These are phyloP conservation scores for Acer yangbiense DNA, from an alignment of 345 rosid genomes.

Conservation along the genomic window DNA sequence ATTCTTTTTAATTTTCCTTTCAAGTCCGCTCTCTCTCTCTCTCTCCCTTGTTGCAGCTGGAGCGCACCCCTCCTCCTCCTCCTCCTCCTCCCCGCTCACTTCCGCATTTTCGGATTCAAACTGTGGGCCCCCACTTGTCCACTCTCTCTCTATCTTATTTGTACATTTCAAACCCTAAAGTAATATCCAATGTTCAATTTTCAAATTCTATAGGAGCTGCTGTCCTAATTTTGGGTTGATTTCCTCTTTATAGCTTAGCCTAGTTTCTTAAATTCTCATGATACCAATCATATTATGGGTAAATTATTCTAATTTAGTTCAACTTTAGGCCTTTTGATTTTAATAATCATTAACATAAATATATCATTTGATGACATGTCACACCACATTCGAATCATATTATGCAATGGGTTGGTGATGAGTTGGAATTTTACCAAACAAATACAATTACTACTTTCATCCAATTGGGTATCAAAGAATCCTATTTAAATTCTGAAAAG, in stretches of 20 bases:
- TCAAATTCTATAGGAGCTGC: neutral
- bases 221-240: too few species aligned
- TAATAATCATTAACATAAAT: too few species aligned
- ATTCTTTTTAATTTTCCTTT: conserved; percentile 36
- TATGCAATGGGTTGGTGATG: neutral
- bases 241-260: too few species aligned
- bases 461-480: neutral
- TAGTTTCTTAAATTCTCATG: too few species aligned
- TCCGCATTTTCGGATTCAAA: conserved; percentile 31
- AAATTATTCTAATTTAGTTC: too few species aligned
- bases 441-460: neutral
- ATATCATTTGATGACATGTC: too few species aligned
- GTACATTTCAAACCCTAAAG: neutral
- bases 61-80: conserved; percentile 15
- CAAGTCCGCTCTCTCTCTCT: conserved; percentile 28
- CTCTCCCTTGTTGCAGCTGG: conserved; percentile 33
- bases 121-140: conserved; percentile 27
- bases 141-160: neutral
- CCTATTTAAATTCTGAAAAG: neutral
- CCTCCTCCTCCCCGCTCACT: conserved; percentile 19
- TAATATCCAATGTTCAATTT: neutral
- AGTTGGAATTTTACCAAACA: neutral
- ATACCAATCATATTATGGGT: neutral
- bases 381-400: too few species aligned
- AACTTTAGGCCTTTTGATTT: too few species aligned